Evolutionary conservation across 805 yeast genomes (phyloP).

Genomic region (Candida jianshihensis): DNA sequence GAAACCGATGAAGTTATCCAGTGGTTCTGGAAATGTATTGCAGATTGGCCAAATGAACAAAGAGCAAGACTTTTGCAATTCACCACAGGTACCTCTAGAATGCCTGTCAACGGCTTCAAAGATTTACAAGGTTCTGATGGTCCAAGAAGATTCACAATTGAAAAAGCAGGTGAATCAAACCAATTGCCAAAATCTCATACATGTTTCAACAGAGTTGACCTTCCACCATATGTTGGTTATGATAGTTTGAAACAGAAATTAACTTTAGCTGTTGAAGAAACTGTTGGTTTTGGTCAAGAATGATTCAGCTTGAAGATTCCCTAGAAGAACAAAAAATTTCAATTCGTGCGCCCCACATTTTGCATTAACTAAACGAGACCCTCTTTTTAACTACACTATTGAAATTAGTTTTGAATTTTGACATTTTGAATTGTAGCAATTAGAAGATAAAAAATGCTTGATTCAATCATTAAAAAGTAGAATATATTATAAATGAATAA

Average conservation of each 20-base stretch:
- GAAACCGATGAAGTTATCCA: conserved; percentile 94
- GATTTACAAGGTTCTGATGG: conserved; percentile 99
- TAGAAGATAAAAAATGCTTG: too few species aligned
- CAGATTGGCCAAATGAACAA: conserved; percentile 94
- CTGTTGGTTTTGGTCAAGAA: conserved; percentile 98
- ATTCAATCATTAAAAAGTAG: too few species aligned
- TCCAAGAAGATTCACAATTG: conserved; percentile 97
- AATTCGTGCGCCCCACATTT: too few species aligned
- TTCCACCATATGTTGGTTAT: conserved; percentile 86
- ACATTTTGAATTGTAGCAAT: too few species aligned
- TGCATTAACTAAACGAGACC: too few species aligned
- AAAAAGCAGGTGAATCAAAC: conserved; percentile 90
- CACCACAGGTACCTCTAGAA: conserved; percentile 98
- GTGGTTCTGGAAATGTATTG: conserved; percentile 97
- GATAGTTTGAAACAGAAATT: conserved; percentile 84
- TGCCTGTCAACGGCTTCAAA: conserved; percentile 98
- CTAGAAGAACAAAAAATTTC: too few species aligned
- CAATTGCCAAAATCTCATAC: conserved; percentile 97
- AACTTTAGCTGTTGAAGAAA: conserved; percentile 95
- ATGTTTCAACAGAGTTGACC: conserved; percentile 96
- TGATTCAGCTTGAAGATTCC: conserved; percentile 21
- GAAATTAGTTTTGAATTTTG: too few species aligned
- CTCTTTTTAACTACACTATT: too few species aligned
- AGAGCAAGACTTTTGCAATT: conserved; percentile 92
- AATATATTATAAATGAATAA: too few species aligned